A percentile compares a stretch with the other conserved stretches of the same genome.
phyloP scores from a whole-genome alignment of 306 rosid species.

The Datisca glomerata region DNA sequence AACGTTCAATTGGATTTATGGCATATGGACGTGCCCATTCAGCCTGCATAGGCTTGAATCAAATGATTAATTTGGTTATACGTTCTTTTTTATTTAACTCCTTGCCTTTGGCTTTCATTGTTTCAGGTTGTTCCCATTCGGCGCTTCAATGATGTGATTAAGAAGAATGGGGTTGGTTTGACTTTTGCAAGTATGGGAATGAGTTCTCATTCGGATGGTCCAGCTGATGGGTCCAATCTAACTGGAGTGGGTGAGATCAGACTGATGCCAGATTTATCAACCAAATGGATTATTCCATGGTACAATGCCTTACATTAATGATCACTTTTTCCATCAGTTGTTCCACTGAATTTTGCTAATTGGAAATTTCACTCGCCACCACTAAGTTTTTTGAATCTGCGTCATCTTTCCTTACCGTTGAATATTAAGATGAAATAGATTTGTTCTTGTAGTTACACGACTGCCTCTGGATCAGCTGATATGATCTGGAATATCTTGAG shows the following conservation, averaged over 20 bases:
- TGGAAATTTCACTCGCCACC: too few species aligned
- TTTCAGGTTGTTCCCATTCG: slow-evolving; percentile 68
- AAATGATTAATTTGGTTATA: too few species aligned
- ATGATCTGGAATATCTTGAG: too few species aligned
- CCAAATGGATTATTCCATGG: slow-evolving; percentile 72
- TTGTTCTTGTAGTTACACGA: too few species aligned
- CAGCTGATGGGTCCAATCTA: slow-evolving; percentile 59
- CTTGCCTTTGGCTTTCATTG: slow-evolving; percentile 12
- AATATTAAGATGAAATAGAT: too few species aligned
- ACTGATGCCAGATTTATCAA: slow-evolving; percentile 75
- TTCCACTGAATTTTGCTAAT: too few species aligned
- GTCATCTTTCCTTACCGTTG: too few species aligned
- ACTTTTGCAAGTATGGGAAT: slow-evolving; percentile 54
- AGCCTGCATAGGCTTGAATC: too few species aligned
- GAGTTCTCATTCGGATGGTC: slow-evolving; percentile 52
- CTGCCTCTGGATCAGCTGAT: too few species aligned
- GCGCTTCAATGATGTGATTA: slow-evolving; percentile 45
- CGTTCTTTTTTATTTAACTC: neutral
- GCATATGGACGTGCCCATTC: too few species aligned
- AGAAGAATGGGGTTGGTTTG: slow-evolving; percentile 60
- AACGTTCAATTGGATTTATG: too few species aligned
- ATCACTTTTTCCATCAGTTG: neutral
- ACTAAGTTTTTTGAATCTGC: too few species aligned
- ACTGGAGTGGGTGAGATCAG: slow-evolving; percentile 72
- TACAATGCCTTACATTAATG: slow-evolving; percentile 16